Evolutionary conservation across 1,284 basidiomycete species (phyloP).

Genomic region (Pseudozyma sp.): DNA sequence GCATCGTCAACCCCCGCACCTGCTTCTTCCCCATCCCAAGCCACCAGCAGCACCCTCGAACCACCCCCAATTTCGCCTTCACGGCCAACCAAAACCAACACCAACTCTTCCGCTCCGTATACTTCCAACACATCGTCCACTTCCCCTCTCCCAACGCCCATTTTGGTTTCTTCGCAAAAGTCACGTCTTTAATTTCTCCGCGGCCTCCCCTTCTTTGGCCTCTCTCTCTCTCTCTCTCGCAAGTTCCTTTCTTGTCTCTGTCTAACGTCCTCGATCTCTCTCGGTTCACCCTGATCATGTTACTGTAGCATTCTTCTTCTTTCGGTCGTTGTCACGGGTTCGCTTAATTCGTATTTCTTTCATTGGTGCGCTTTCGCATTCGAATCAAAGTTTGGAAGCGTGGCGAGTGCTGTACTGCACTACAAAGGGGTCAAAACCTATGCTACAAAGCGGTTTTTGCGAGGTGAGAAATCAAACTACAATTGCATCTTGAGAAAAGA

Average conservation of each 20-base stretch:
- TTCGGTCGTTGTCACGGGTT: not conserved
- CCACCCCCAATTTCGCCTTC: not conserved
- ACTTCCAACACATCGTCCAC: not conserved
- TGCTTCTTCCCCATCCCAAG: too few relatives aligned
- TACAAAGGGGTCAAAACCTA: not conserved
- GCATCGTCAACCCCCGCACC: too few relatives aligned
- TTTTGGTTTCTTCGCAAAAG: constrained; percentile 11
- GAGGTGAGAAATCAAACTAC: not conserved
- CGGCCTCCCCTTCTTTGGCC: not conserved
- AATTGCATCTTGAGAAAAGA: too few relatives aligned
- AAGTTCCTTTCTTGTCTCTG: too few relatives aligned
- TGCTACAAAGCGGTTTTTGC: too few relatives aligned
- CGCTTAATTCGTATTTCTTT: not conserved
- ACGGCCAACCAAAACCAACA: too few relatives aligned
- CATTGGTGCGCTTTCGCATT: too few relatives aligned
- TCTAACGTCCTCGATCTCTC: not conserved
- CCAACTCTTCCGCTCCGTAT: not conserved
- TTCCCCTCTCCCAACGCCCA: not conserved
- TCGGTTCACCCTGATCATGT: too few relatives aligned
- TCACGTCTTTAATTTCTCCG: constrained; percentile 3
- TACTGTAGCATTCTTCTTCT: not conserved
- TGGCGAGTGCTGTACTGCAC: not conserved
- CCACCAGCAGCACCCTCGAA: too few relatives aligned
- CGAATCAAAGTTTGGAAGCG: too few relatives aligned
- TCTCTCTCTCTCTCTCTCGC: not conserved